Evolutionary conservation across 2,329 filamentous ascomycete genomes (phyloP).

Genomic region (Dactylonectria estremocensis): DNA sequence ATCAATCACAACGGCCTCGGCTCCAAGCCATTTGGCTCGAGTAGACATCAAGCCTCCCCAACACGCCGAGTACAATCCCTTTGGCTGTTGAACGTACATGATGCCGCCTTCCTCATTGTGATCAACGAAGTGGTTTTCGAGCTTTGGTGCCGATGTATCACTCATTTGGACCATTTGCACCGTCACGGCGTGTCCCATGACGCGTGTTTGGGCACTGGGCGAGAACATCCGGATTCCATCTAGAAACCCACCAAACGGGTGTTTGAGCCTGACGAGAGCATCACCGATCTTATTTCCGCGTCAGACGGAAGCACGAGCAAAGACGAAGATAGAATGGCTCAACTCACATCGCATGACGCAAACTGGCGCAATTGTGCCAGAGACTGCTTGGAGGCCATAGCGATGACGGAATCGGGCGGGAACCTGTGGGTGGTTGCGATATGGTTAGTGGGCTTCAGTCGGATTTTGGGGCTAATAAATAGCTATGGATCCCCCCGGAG

Average conservation of each 20-base stretch:
- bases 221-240: slow-evolving; percentile 46
- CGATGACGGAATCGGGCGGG: background rate
- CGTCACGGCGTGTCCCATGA: slow-evolving; percentile 49
- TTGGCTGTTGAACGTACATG: slow-evolving; percentile 52
- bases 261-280: slow-evolving; percentile 50
- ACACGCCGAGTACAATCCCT: slow-evolving; percentile 45
- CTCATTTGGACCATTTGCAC: slow-evolving; percentile 50
- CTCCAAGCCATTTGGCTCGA: slow-evolving; percentile 46
- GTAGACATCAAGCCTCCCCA: slow-evolving; percentile 52
- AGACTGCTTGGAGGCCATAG: slow-evolving; percentile 17
- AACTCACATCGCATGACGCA: slow-evolving; percentile 24
- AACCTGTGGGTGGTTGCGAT: background rate
- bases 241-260: slow-evolving; percentile 47
- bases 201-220: slow-evolving; percentile 32
- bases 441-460: background rate
- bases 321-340: too few relatives aligned
- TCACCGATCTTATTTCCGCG: slow-evolving; percentile 41
- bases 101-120: slow-evolving; percentile 41
- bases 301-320: background rate
- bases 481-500: background rate
- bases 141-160: slow-evolving; percentile 44
- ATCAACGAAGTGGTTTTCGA: slow-evolving; percentile 49
- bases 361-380: slow-evolving; percentile 16
- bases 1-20: slow-evolving; percentile 47
- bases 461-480: background rate